These are phyloP conservation scores for Xanthoconium separans DNA, from an alignment of 1,284 basidiomycete species.

Conservation along the genomic window DNA sequence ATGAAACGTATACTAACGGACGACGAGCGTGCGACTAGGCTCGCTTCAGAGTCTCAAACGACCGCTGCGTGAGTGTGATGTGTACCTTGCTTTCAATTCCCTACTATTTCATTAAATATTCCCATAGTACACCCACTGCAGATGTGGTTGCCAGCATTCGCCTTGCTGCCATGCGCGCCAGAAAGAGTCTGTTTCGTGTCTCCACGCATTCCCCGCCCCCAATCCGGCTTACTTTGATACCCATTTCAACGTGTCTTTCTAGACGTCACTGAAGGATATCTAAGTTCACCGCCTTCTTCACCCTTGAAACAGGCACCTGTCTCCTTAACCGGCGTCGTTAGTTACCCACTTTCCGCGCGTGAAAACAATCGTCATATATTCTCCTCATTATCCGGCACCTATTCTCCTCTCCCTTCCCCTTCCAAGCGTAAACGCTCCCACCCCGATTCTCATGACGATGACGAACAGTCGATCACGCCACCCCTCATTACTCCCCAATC, in stretches of 20 bases:
- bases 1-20: conserved; percentile 47
- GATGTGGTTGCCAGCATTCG: conserved; percentile 33
- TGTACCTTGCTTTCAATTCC: conserved; percentile 5
- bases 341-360: conserved; percentile 29
- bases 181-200: conserved; percentile 33
- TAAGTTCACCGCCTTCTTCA: conserved; percentile 28
- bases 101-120: conserved; percentile 6
- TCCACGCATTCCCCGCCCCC: conserved; percentile 13
- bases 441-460: conserved; percentile 26
- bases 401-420: conserved; percentile 34
- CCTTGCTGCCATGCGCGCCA: conserved; percentile 33
- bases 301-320: conserved; percentile 32
- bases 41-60: conserved; percentile 28
- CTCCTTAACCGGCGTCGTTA: conserved; percentile 17
- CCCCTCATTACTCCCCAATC: conserved; percentile 14
- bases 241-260: conserved; percentile 20
- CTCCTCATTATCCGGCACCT: conserved; percentile 20
- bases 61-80: conserved; percentile 22
- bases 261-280: conserved; percentile 36
- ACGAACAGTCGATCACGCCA: conserved; percentile 16
- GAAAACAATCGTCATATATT: conserved; percentile 35
- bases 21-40: conserved; percentile 34
- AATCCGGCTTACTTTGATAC: conserved; percentile 30
- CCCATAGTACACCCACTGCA: conserved; percentile 16
- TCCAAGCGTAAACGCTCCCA: conserved; percentile 34